Conservation (phyloP, 805 yeast species). For the Schizosaccharomyces osmophilus region DNA sequence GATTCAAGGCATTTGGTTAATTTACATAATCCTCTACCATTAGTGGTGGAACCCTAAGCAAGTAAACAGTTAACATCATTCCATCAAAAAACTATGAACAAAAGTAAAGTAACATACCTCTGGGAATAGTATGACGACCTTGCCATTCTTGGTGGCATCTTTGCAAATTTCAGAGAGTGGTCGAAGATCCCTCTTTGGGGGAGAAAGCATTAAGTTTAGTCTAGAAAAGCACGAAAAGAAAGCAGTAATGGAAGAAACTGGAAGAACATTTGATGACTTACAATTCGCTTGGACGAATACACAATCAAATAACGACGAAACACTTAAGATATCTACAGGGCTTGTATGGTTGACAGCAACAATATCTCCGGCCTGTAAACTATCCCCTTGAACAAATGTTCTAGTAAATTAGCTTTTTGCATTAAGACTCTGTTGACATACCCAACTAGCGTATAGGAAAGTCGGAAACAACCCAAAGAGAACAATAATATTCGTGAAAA, state of each 20-base stretch:
- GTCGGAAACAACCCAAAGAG: neutral
- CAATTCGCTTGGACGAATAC: neutral
- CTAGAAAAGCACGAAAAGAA: neutral
- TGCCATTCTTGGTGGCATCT: neutral
- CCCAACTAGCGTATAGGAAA: neutral
- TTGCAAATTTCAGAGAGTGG: neutral
- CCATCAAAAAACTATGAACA: neutral
- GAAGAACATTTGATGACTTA: neutral
- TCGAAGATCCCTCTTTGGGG: neutral
- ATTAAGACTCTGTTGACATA: neutral
- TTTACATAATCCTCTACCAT: neutral
- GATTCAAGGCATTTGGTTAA: neutral
- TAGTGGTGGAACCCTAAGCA: neutral
- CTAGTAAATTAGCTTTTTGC: neutral
- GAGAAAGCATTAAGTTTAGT: neutral
- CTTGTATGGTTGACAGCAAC: neutral
- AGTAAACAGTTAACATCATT: neutral
- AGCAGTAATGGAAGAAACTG: neutral
- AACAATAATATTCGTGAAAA: neutral
- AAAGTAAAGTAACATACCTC: neutral
- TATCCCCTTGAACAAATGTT: neutral
- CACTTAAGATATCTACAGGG: neutral
- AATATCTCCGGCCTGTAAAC: neutral
- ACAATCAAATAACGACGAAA: neutral
- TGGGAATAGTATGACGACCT: neutral